Conservation (phyloP, 306 rosid species). For the Ormosia semicastrata region DNA sequence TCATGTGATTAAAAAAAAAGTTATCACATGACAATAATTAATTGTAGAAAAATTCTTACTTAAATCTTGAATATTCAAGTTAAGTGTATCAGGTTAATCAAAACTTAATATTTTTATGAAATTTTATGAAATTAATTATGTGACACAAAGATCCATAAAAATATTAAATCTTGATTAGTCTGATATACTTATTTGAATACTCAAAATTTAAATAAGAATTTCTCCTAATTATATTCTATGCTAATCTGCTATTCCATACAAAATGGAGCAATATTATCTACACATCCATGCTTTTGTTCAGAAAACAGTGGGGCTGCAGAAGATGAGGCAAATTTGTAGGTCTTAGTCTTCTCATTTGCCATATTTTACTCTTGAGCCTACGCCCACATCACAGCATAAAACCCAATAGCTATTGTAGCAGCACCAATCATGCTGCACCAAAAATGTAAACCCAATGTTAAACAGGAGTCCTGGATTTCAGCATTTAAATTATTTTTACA, state of each 20-base stretch:
- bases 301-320: slow-evolving; percentile 34
- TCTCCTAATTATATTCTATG: too few species aligned
- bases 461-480: neutral
- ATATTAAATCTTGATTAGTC: too few species aligned
- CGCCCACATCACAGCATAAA: slow-evolving; percentile 57
- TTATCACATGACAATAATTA: too few species aligned
- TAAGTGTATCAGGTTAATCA: too few species aligned
- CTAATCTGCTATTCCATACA: neutral
- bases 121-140: too few species aligned
- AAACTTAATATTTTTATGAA: too few species aligned
- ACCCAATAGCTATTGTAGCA: slow-evolving; percentile 39
- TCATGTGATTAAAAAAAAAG: too few species aligned
- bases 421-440: slow-evolving; percentile 45
- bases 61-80: too few species aligned
- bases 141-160: too few species aligned
- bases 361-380: slow-evolving; percentile 32
- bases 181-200: too few species aligned
- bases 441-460: neutral
- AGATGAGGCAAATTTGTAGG: neutral
- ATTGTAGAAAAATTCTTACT: too few species aligned
- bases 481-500: neutral
- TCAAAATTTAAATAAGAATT: too few species aligned
- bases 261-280: neutral
- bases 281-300: neutral
- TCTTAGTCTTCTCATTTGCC: neutral